Evolutionary conservation across 2,329 filamentous ascomycete species (phyloP), one percentile per base, ranked within the genome.

Genomic region (Arthrobotrys sphaeroides): DNA sequence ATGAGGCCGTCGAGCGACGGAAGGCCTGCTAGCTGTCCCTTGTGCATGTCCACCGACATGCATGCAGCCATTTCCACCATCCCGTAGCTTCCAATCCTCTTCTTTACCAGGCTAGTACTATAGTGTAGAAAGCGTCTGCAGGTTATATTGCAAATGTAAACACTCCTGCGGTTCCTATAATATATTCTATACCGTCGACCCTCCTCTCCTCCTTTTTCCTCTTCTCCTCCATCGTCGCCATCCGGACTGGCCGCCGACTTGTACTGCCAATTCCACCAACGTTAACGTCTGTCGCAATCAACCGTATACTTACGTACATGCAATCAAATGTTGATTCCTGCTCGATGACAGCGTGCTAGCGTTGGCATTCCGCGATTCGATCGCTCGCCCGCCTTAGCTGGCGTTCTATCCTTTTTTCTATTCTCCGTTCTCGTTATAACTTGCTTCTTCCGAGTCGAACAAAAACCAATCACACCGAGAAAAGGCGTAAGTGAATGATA

Each of bases 61-160:
- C 69, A 73, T 73, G 69, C 69, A 73, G 61, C 61, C 59, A 72
- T 45, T 72, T 47, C 61, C 53, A 45, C 51, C 55, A 45, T 42
- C 66, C 66, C 55, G 69, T 61, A 73, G 36, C 43, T 60, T 20
- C n/a, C n/a, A n/a, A n/a, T n/a, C n/a, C n/a, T n/a, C n/a, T n/a
- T n/a, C n/a, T n/a, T n/a, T n/a, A n/a, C n/a, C n/a, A n/a, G n/a
- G n/a, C 36, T 16, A 40, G 36, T 13, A 13, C 12, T 40, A n/a
- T 4, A 12, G 6, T 20, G 18, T 43, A 26, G 45, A 6, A 9
- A 22, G 12, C 33, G 26, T 22, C 18, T 22, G 43, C 36, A 61
- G 40, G 22, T 36, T 61, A 45, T 45, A 53, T 53, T 36, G 47
- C n/a, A 70, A 62, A 70, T 55, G 66, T 73, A 73, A 66, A 73